A percentile compares a stretch with the other conserved stretches of the same genome.
These are phyloP conservation scores for Triticum turgidum DNA, from an alignment of 176 grass and related monocot genomes.

Conservation along the genomic window DNA sequence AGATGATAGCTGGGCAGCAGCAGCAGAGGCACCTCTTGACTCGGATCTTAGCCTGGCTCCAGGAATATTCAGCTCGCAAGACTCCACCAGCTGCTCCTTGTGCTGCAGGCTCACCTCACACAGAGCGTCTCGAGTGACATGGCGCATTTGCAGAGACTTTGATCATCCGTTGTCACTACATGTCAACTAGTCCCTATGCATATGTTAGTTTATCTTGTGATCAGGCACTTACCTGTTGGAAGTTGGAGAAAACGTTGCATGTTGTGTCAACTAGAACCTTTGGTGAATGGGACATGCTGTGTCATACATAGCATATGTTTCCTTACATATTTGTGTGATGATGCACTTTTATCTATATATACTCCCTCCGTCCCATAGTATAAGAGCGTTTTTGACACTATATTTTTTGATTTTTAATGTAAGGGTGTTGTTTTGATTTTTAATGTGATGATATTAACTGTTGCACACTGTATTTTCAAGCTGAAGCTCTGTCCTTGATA, in stretches of 20 bases:
- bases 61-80: neutral
- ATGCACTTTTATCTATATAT: neutral
- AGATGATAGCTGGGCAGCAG: neutral
- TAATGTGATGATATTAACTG: neutral
- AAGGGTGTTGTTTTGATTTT: no score
- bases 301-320: neutral
- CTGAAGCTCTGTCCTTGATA: neutral
- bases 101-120: neutral
- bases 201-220: neutral
- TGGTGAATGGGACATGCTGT: neutral
- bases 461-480: conserved; percentile 12
- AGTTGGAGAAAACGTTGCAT: neutral
- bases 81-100: neutral
- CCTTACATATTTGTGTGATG: neutral
- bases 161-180: neutral
- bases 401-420: no score
- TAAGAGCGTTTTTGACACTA: no score
- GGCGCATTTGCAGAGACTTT: neutral
- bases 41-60: neutral
- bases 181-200: neutral
- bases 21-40: neutral
- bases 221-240: neutral
- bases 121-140: neutral
- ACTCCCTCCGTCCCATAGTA: no score
- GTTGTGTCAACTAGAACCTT: neutral